These are phyloP conservation scores for Botrytis paeoniae DNA, from an alignment of 2,329 filamentous ascomycete genomes.

Conservation along the genomic window DNA sequence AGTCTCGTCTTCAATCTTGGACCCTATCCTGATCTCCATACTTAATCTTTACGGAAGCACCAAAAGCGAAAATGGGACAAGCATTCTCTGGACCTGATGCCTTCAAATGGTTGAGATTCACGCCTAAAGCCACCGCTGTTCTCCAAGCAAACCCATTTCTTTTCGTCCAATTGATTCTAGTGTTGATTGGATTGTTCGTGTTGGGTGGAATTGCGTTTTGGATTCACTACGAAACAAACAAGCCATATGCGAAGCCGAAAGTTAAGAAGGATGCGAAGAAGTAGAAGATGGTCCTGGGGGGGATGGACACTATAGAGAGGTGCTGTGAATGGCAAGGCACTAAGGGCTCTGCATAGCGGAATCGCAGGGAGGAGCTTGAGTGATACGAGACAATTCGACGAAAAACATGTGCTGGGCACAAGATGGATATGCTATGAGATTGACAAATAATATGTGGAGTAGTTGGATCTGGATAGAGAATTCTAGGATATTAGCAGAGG, in stretches of 20 bases:
- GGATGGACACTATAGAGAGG: not conserved
- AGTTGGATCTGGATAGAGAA: not conserved
- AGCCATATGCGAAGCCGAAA: slow-evolving; percentile 36
- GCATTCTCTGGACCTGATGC: slow-evolving; percentile 37
- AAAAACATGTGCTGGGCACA: slow-evolving; percentile 10
- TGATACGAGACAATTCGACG: not conserved
- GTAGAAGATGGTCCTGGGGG: not conserved
- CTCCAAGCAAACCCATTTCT: slow-evolving; percentile 32
- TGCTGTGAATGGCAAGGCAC: not conserved
- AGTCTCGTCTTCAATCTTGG: not conserved
- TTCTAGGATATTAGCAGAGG: not conserved
- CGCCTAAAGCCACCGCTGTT: slow-evolving; percentile 36
- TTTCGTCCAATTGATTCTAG: slow-evolving; percentile 31
- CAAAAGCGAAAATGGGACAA: slow-evolving; percentile 31
- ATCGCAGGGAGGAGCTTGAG: not conserved
- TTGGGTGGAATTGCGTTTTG: slow-evolving; percentile 30
- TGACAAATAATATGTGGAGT: slow-evolving; percentile 9
- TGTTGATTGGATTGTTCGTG: slow-evolving; percentile 24
- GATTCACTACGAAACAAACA: slow-evolving; percentile 36
- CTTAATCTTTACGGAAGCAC: not conserved
- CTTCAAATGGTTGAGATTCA: slow-evolving; percentile 38
- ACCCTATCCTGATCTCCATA: not conserved
- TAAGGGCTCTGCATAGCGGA: too few species aligned
- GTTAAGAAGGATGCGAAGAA: slow-evolving; percentile 27
- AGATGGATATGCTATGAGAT: not conserved